Evolutionary conservation across 345 rosid species (phyloP), one percentile per base, ranked within the genome.

Genomic region (Arabidopsis arenosa): DNA sequence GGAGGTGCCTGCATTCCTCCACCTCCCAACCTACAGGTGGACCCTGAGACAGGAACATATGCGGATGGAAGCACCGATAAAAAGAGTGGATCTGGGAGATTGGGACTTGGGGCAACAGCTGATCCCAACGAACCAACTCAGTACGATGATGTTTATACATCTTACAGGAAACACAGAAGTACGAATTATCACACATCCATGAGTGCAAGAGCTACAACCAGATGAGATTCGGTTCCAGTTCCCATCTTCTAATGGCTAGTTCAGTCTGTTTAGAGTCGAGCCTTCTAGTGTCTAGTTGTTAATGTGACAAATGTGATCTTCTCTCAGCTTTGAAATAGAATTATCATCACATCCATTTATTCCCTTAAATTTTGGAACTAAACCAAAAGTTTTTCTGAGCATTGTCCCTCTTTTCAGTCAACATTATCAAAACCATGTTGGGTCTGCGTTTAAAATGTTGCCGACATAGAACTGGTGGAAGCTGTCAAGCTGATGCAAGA

Each of bases 1-100:
- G 96, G 92, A 72, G 97, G 97, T 74, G 96, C 91, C 4, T 88
- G 93, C 81, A 92, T 92, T 75, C 98, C 97, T 66, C 99, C 99
- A 23, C 99, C 99, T 40, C 83, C 87, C 6, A 89, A 89, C 80
- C 86, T 90, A 48, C 96, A 92, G 82, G 84, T 87, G 13, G 99
- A 96, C 75, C 93, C 93, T 5, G 98, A 93, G 82, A 87, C 96
- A 0, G 98, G 99, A 56, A 75, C 93, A 23, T 90, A 80, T 71
- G 91, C 93, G 2, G 97, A 89, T 78, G 97, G 97, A 66, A 89
- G 87, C 17, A 85, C 85, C 18, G 97, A 91, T 53, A 84, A 85
- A 75, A 96, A 87, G 76, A 78, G 84, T 56, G 78, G 89, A n/a
- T 87, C 96, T 0, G 96, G 92, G 75, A 83, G 96, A 74, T 75